These are phyloP conservation scores for Metrosideros polymorpha DNA, from an alignment of 441 rosid species.

Conservation along the genomic window DNA sequence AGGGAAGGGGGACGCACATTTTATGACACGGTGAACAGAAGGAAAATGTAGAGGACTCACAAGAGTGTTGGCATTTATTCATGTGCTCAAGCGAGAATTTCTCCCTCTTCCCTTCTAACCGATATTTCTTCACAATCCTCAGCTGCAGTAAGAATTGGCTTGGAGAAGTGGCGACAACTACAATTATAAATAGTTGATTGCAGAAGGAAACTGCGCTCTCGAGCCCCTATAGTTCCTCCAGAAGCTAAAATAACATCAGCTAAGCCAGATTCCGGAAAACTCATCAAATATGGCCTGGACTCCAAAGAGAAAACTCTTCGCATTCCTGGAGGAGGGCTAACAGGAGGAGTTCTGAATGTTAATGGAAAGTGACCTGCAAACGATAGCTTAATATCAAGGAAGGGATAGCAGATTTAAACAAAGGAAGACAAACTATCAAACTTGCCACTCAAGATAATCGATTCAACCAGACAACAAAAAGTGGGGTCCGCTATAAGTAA, in stretches of 20 bases:
- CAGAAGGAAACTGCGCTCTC: slow-evolving; percentile 82
- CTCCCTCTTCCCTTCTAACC: slow-evolving; percentile 80
- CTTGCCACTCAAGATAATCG: neutral
- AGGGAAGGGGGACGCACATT: neutral
- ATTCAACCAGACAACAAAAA: neutral
- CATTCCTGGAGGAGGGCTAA: slow-evolving; percentile 92
- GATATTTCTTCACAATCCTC: slow-evolving; percentile 78
- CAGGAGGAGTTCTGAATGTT: slow-evolving; percentile 97
- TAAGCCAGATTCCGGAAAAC: slow-evolving; percentile 82
- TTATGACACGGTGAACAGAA: neutral
- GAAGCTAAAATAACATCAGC: slow-evolving; percentile 82
- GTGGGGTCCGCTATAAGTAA: neutral
- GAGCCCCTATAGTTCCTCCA: slow-evolving; percentile 39
- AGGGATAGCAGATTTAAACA: neutral
- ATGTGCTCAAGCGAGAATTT: slow-evolving; percentile 74
- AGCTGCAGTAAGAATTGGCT: slow-evolving; percentile 73
- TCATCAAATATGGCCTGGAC: slow-evolving; percentile 78
- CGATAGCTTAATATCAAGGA: slow-evolving; percentile 11
- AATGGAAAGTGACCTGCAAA: slow-evolving; percentile 74
- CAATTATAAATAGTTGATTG: slow-evolving; percentile 88
- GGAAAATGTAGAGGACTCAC: slow-evolving; percentile 25
- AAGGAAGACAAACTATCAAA: neutral
- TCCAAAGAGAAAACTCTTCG: slow-evolving; percentile 92
- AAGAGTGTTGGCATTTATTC: slow-evolving; percentile 80
- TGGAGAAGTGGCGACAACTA: slow-evolving; percentile 96